Evolutionary conservation across 1,139 yeast genomes (phyloP), one percentile per base, ranked within the genome.

Genomic region (Magnusiomyces sp.): DNA sequence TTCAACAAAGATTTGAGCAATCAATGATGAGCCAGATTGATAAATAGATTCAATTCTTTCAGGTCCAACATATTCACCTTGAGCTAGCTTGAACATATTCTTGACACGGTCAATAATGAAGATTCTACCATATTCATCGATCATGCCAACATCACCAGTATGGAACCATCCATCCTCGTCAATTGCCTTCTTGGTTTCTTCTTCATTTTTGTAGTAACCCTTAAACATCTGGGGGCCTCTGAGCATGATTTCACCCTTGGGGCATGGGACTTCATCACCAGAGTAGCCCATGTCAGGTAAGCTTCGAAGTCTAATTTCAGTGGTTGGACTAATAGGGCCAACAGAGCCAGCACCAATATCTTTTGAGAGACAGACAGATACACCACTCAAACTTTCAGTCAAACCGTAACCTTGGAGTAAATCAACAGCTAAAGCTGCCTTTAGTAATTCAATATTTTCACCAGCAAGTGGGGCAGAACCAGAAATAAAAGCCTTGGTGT

Each of bases 11-110:
- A 79, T 62, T 62, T 82, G 89, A 9, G 76, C 66, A 27, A 77
- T 60, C 23, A 76, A 62, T 5, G 83, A 74, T 56, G 77, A 74
- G 14, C 70, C 65, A 2, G 84, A 72, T 43, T 80, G 67, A 59
- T 83, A 83, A 20, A 70, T 68, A 60, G 80, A 81, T 62, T 84
- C 94, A 55, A 84, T 79, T 64, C 77, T 80, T 62, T 84, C 94
- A 2, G 92, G 90, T 1, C 89, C 82, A 50, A 84, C 78, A 64
- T 84, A 84, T 64, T 84, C 94, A 54, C 94, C 94, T 65, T 84
- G 94, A 1, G 89, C 76, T 58, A 84, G 72, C 66, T 84, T 84
- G 74, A 83, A 84, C 69, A 84, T 83, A 65, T 84, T 84, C 71
- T 84, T 84, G 44, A 83, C 89, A 54, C 94, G 74, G 62, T 84